Evolutionary conservation across 176 grass and related monocot species (phyloP).

Genomic region (Elaeis guineensis): DNA sequence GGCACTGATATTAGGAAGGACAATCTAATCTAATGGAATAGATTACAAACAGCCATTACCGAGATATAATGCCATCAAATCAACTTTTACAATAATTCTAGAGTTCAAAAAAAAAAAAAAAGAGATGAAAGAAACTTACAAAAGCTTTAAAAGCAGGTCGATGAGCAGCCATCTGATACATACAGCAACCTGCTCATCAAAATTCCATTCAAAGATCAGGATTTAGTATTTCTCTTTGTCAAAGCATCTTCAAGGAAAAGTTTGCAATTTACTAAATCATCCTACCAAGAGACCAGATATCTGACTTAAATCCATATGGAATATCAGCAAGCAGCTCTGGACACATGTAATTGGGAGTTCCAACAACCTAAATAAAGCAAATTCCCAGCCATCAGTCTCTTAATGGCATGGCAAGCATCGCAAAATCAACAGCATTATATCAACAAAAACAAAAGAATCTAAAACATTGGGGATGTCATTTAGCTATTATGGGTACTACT

Average conservation of each 20-base stretch:
- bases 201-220: constrained; percentile 19
- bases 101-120: too few species aligned
- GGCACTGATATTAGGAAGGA: too few species aligned
- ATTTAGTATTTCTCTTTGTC: constrained; percentile 2
- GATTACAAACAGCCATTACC: too few species aligned
- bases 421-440: too few species aligned
- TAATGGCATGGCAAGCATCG: too few species aligned
- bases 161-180: constrained; percentile 99
- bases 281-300: constrained; percentile 98
- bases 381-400: constrained; percentile 12
- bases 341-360: constrained; percentile 99
- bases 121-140: constrained; percentile 42
- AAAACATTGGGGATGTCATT: too few species aligned
- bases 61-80: too few species aligned
- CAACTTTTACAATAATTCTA: too few species aligned
- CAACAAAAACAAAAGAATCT: too few species aligned
- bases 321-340: constrained; percentile 95
- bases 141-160: constrained; percentile 97
- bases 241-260: not conserved
- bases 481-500: too few species aligned
- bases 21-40: too few species aligned
- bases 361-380: constrained; percentile 56
- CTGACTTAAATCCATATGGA: constrained; percentile 98
- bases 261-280: constrained; percentile 4
- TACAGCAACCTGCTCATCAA: constrained; percentile 64